Evolutionary conservation across 75 land plant species (phyloP).

Genomic region (Sequoiadendron giganteum): DNA sequence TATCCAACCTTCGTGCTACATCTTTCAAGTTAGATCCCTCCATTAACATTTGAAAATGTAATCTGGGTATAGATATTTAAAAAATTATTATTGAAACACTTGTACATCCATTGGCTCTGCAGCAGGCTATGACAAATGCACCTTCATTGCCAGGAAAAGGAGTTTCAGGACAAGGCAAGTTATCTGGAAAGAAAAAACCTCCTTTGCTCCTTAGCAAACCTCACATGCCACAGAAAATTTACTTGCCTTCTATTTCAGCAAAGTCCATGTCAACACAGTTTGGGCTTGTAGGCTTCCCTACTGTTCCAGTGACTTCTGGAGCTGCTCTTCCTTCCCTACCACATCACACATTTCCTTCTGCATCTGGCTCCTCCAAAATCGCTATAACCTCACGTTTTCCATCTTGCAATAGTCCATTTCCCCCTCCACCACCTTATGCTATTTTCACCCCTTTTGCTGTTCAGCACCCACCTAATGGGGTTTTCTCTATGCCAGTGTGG

Average conservation of each 20-base stretch:
- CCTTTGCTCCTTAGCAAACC: constrained; percentile 12
- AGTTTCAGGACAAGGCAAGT: constrained; percentile 9
- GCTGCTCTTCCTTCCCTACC: constrained; percentile 18
- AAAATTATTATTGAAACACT: neutral
- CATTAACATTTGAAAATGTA: neutral
- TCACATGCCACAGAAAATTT: constrained; percentile 6
- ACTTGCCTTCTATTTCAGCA: constrained; percentile 17
- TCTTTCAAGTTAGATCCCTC: neutral
- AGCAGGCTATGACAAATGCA: constrained; percentile 6
- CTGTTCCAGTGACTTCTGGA: constrained; percentile 19
- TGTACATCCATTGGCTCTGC: neutral
- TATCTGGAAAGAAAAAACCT: constrained; percentile 29
- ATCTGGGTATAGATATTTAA: neutral
- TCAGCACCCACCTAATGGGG: constrained; percentile 22
- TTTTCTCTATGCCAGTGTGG: constrained; percentile 29
- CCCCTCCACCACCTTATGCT: constrained; percentile 19
- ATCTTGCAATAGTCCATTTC: constrained; percentile 4
- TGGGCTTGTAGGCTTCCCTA: constrained; percentile 19
- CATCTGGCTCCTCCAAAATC: constrained; percentile 11
- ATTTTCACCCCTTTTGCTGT: constrained; percentile 16
- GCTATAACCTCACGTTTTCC: neutral
- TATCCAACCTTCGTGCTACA: neutral
- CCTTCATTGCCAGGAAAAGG: neutral
- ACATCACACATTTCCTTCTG: constrained; percentile 13
- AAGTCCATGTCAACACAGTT: constrained; percentile 20